These are phyloP conservation scores for Phytophthora sp. DNA, from an alignment of 352 stramenopile genomes.

Conservation along the genomic window DNA sequence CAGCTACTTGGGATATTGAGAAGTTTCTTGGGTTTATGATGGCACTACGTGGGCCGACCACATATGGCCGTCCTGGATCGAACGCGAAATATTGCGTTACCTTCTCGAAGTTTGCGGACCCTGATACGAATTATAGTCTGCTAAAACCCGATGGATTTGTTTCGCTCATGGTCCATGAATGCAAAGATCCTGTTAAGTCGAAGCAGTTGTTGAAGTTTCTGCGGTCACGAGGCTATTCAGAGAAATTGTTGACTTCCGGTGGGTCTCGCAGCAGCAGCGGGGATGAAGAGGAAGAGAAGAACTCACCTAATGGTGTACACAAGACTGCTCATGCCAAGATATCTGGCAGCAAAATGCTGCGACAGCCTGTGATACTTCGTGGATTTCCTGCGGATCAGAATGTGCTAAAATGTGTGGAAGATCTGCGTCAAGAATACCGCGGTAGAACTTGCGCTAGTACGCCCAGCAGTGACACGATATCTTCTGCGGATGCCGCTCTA, in stretches of 20 bases:
- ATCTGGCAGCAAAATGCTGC: constrained; percentile 13
- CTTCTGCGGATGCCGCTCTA: constrained; percentile 22
- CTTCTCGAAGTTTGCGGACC: constrained; percentile 72
- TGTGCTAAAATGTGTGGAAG: constrained; percentile 79
- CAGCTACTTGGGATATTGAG: constrained; percentile 62
- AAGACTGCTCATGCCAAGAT: constrained; percentile 10
- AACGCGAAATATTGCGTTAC: constrained; percentile 52
- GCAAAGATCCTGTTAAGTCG: constrained; percentile 46
- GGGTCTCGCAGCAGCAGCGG: constrained; percentile 21
- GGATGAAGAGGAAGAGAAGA: constrained; percentile 39
- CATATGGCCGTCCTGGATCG: constrained; percentile 31
- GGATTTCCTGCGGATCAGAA: constrained; percentile 75
- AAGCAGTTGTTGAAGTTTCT: constrained; percentile 60
- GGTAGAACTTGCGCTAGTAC: constrained; percentile 1
- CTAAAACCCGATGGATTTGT: constrained; percentile 53
- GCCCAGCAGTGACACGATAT: constrained; percentile 4
- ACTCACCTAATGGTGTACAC: constrained; percentile 3
- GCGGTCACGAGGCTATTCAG: constrained; percentile 49
- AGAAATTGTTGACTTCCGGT: constrained; percentile 30
- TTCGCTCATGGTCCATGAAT: constrained; percentile 48
- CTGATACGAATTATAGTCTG: constrained; percentile 37
- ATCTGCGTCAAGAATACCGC: constrained; percentile 43
- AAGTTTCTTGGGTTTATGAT: constrained; percentile 69
- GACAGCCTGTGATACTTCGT: constrained; percentile 35
- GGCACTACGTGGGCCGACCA: constrained; percentile 26